Base-by-base conservation (phyloP, 495 filamentous ascomycete species). In the Amphirosellinia nigrospora region DNA sequence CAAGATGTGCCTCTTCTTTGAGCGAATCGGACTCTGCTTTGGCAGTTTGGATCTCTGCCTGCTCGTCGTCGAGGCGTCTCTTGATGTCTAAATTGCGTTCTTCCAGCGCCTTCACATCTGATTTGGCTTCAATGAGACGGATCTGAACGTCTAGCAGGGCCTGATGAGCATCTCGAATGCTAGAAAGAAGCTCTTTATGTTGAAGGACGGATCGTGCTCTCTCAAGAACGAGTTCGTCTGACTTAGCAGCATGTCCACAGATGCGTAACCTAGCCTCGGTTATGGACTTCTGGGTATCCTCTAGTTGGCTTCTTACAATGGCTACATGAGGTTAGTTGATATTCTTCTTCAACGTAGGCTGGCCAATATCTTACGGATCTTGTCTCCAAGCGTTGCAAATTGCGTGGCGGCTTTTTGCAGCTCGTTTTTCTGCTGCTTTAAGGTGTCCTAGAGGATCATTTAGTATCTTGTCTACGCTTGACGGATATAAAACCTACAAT, bases 91-190 rank as follows among this genome's bases (percentile, higher is more conserved):
- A 61, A 71, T 93, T 93, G 41, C 88, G 90, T 19, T 80, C 79
- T 72, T 85, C 85, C 8, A 97, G 81, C 15, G 81, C 82, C 62
- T 89, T 86, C 6, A 91, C 77, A 71, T 98, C 96, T 0, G 94
- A 97, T 10, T 82, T 77, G 0, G 93, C 94, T 81, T 99, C 96
- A 38, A 94, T 83, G 8, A 89, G 81, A 56, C 87, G 83, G 52
- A 97, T 78, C 66, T 92, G 86, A 2, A 85, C 84, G 73, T 93
- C 89, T 16, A 93, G 76, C 13, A 94, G 82, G 38, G 87, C 85
- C 48, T 90, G 85, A 65, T 92, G 88, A 11, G 85, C 78, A 36
- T 79, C 75, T 15, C 87, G 87, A 28, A 97, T 85, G 23, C 76
- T 72, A 36, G 85, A 82, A 9, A 97, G 86, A 34, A 86, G 80